Base-by-base conservation (phyloP, 2,329 filamentous ascomycete genomes). In the Aspergillus sp. region DNA sequence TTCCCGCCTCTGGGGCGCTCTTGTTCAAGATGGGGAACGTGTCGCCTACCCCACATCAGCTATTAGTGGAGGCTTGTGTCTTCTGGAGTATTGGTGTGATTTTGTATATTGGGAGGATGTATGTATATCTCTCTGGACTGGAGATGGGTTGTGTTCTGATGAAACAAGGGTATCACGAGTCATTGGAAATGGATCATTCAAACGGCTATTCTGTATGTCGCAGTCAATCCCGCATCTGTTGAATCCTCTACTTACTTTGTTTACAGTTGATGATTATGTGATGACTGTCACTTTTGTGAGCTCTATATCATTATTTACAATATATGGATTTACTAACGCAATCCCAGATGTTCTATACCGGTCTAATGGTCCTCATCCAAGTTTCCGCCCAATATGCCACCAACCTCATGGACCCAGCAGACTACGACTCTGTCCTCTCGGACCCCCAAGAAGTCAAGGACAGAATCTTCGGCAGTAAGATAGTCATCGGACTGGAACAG, bases 401-500 rank as follows among this genome's bases (percentile, higher is more conserved):
- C 3, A 70, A 70, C 42, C 55, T 69, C 4, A 65, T 68, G 52
- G 64, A 66, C 27, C 59, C 57, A 0, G 60, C 60, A 9, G 59
- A 69, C 39, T 59, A 61, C 28, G 41, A 48, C 7, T 26, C 44
- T 8, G 64, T 68, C 2, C 40, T 68, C 8, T 44, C 56, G 7
- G 50, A 69, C 13, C 59, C 66, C 8, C 42, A 65, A 10, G 67
- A 77, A 40, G 66, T 75, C 27, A 40, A 58, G 4, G 53, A 61
- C 19, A 64, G 73, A n/a, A 64, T 74, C 5, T 63, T 64, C 41
- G 73, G 74, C 9, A 73, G 70, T 43, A 75, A 76, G 42, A 64
- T 75, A n/a, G 71, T 74, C 11, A 61, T 76, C 31, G 68, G 68
- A 1, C 60, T 74, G 6, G 73, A 76, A 44, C 71, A 75, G 48